phyloP scores from a whole-genome alignment of 192 early-diverging fungal genomes.

The Pecoramyces ruminantium region DNA sequence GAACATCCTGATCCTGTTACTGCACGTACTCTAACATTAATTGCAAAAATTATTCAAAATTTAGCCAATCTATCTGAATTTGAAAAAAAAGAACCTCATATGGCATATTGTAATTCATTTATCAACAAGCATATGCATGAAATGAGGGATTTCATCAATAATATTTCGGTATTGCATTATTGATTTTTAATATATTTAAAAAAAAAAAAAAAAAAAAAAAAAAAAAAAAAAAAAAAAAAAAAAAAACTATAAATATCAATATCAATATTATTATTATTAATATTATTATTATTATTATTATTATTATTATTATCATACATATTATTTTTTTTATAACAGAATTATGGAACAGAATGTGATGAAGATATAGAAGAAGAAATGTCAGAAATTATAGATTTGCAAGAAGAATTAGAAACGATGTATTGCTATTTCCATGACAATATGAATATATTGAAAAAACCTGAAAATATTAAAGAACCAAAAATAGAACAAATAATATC shows the following conservation, averaged over 20 bases:
- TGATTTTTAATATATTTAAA: too few relatives aligned
- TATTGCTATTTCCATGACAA: neutral
- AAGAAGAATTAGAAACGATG: neutral
- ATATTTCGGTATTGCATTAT: constrained; percentile 13
- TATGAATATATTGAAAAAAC: neutral
- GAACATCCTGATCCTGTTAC: constrained; percentile 17
- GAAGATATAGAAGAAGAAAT: neutral
- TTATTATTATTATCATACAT: too few relatives aligned
- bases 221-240: too few relatives aligned
- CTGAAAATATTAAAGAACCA: neutral
- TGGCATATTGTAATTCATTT: constrained; percentile 30
- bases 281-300: too few relatives aligned
- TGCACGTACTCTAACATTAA: constrained; percentile 25
- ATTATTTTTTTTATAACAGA: neutral
- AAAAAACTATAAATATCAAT: too few relatives aligned
- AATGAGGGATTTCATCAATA: constrained; percentile 33
- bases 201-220: too few relatives aligned
- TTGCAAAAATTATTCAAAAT: constrained; percentile 41
- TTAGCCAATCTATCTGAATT: constrained; percentile 36
- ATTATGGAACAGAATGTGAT: neutral
- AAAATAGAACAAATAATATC: neutral
- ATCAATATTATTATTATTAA: too few relatives aligned
- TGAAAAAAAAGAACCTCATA: constrained; percentile 34
- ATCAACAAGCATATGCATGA: constrained; percentile 13
- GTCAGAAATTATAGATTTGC: neutral